These are phyloP conservation scores for Suhomyces faveliae DNA, from an alignment of 805 yeast genomes.

Conservation along the genomic window DNA sequence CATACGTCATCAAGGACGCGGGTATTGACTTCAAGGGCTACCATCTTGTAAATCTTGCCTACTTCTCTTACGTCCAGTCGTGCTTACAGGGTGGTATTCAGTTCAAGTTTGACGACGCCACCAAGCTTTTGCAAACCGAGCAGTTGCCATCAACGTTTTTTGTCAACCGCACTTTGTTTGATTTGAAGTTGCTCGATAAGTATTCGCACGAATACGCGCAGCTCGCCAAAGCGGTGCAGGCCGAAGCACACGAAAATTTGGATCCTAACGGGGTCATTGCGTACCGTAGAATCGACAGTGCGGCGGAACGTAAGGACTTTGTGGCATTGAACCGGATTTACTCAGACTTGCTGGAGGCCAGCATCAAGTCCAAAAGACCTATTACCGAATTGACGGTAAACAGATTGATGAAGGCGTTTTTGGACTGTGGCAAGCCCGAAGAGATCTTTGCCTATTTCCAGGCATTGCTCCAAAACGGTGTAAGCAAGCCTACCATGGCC, in stretches of 20 bases:
- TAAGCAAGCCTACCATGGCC: slow-evolving; percentile 38
- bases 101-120: slow-evolving; percentile 23
- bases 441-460: slow-evolving; percentile 51
- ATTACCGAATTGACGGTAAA: slow-evolving; percentile 42
- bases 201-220: slow-evolving; percentile 6
- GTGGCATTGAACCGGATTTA: slow-evolving; percentile 20
- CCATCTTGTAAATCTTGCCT: slow-evolving; percentile 26
- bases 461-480: slow-evolving; percentile 38
- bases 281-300: slow-evolving; percentile 21
- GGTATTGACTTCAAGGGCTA: slow-evolving; percentile 14
- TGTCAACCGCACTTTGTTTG: slow-evolving; percentile 18
- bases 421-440: slow-evolving; percentile 31
- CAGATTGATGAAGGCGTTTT: slow-evolving; percentile 47
- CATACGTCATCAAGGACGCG: slow-evolving; percentile 7
- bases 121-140: slow-evolving; percentile 27
- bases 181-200: slow-evolving; percentile 11
- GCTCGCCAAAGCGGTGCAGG: slow-evolving; percentile 7
- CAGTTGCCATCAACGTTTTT: slow-evolving; percentile 19
- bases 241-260: slow-evolving; percentile 18
- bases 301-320: slow-evolving; percentile 19
- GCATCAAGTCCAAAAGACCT: slow-evolving; percentile 24
- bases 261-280: slow-evolving; percentile 35
- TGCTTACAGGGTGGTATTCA: slow-evolving; percentile 23
- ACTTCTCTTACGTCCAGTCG: slow-evolving; percentile 34
- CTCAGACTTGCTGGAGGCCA: slow-evolving; percentile 24